These are phyloP conservation scores for Quercus cerris DNA, from an alignment of 306 rosid species.

Conservation along the genomic window DNA sequence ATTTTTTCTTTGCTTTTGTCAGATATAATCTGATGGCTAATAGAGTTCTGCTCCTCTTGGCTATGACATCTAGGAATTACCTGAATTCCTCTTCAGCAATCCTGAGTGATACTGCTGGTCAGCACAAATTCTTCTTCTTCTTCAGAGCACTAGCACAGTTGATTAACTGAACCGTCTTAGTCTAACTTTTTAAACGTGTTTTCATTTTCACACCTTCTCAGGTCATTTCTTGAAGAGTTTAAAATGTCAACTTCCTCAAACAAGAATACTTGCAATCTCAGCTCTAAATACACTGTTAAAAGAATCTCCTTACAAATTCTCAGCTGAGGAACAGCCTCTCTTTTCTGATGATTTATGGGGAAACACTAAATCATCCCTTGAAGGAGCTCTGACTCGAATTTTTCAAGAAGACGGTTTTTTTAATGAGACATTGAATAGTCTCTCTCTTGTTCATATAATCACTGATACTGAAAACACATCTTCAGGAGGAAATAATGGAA, in stretches of 20 bases:
- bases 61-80: conserved; percentile 87
- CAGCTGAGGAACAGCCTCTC: conserved; percentile 42
- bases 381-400: conserved; percentile 74
- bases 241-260: conserved; percentile 96
- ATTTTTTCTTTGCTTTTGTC: conserved; percentile 21
- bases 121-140: conserved; percentile 13
- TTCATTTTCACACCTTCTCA: conserved; percentile 32
- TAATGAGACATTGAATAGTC: conserved; percentile 84
- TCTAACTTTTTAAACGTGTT: conserved; percentile 12
- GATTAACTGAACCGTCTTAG: neutral
- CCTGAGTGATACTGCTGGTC: conserved; percentile 89
- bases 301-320: conserved; percentile 91
- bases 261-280: conserved; percentile 92
- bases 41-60: conserved; percentile 82
- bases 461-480: conserved; percentile 66
- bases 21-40: conserved; percentile 99
- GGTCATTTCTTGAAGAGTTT: conserved; percentile 93
- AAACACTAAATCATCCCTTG: conserved; percentile 73
- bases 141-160: neutral
- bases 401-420: conserved; percentile 94
- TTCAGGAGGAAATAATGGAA: conserved; percentile 76
- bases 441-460: conserved; percentile 90
- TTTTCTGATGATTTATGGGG: conserved; percentile 43
- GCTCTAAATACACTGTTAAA: conserved; percentile 88
- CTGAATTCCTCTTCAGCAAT: conserved; percentile 73